Conservation (phyloP, 1,139 yeast species). For the Sugiyamaella japonica region DNA sequence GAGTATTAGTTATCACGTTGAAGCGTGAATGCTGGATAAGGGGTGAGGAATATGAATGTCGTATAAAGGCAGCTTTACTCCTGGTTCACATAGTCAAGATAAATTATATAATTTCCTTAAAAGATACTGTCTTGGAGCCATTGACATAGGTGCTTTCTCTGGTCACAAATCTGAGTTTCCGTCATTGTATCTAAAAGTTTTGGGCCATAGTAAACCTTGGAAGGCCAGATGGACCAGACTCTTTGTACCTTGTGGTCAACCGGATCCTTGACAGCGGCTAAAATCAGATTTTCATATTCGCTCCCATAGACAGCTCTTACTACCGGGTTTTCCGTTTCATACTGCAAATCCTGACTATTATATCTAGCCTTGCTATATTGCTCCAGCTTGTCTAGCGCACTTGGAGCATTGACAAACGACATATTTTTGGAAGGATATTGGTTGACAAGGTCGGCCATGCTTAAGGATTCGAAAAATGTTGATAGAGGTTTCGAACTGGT, state of each 20-base stretch:
- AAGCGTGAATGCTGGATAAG: no score
- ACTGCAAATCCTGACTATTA: neutral
- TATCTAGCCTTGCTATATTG: neutral
- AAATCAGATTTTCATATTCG: neutral
- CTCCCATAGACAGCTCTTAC: neutral
- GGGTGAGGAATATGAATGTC: no score
- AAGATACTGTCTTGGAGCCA: neutral
- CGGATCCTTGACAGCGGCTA: no score
- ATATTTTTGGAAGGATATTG: neutral
- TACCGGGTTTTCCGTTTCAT: neutral
- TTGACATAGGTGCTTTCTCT: no score
- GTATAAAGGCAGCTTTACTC: no score
- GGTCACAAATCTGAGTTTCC: neutral
- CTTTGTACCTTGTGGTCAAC: no score
- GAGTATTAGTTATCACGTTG: no score
- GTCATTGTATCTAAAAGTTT: neutral
- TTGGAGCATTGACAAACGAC: neutral
- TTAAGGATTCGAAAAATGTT: conserved; percentile 13
- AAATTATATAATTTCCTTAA: neutral
- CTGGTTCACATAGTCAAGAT: no score
- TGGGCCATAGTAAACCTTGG: neutral
- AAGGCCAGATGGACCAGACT: neutral
- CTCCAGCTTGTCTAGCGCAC: neutral
- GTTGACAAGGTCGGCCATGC: neutral
- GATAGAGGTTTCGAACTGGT: conserved; percentile 19